Percentiles rank a stretch among this genome's conserved stretches.
Evolutionary conservation across 2,329 filamentous ascomycete genomes (phyloP).

Genomic region (Fusarium sp.): DNA sequence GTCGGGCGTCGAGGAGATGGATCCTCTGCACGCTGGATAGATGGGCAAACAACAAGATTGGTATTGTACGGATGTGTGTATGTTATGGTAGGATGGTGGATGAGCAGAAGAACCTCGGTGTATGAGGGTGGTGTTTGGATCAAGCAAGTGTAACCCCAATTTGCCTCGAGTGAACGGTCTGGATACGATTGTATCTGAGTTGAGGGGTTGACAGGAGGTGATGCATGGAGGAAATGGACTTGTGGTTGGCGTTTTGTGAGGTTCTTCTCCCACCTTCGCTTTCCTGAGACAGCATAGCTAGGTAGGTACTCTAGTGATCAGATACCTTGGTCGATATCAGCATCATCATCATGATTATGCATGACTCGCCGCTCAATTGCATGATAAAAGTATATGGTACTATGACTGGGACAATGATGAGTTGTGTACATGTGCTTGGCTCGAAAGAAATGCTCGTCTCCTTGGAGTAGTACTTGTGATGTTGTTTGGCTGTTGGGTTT

Average conservation of each 20-base stretch:
- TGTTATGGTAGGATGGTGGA: neutral
- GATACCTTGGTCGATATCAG: constrained; percentile 47
- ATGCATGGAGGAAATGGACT: constrained; percentile 34
- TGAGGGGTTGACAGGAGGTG: constrained; percentile 13
- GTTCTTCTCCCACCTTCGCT: constrained; percentile 47
- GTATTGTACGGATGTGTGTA: neutral
- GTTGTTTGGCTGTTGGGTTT: neutral
- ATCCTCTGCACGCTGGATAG: constrained; percentile 65
- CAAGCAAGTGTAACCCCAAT: constrained; percentile 2
- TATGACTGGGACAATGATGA: neutral
- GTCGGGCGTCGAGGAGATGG: constrained; percentile 73
- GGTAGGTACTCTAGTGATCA: constrained; percentile 39
- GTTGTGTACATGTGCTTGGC: neutral
- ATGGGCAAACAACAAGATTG: neutral
- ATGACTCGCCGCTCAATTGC: constrained; percentile 9
- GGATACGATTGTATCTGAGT: constrained; percentile 17
- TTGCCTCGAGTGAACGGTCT: constrained; percentile 13
- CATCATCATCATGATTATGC: constrained; percentile 27
- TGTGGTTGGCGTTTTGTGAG: constrained; percentile 43
- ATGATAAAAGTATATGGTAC: neutral
- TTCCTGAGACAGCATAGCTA: constrained; percentile 48
- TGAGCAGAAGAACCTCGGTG: constrained; percentile 4
- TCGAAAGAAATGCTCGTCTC: neutral
- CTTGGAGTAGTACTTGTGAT: neutral
- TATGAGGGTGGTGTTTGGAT: constrained; percentile 22